A percentile compares a stretch with the other conserved stretches of the same genome.
Evolutionary conservation across 1,284 basidiomycete genomes (phyloP).

Genomic region (Chalciporus sp.): DNA sequence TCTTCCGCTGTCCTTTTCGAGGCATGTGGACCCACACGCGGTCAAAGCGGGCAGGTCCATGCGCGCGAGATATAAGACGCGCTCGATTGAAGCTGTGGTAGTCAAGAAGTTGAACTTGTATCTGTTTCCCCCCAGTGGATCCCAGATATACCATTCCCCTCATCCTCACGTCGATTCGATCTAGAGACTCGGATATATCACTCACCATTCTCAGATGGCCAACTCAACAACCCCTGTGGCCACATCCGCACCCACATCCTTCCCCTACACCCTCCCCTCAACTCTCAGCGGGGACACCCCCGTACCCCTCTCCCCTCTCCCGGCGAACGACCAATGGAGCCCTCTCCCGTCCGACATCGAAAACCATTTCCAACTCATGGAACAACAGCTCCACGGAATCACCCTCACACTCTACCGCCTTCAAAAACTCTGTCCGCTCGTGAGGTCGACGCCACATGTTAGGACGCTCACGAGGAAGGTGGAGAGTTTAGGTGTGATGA

Average conservation of each 20-base stretch:
- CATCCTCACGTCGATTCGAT: no score
- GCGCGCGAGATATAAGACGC: not conserved
- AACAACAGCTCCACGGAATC: not conserved
- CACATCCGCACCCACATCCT: not conserved
- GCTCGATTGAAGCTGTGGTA: not conserved
- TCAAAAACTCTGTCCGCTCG: conserved; percentile 1
- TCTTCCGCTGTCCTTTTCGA: not conserved
- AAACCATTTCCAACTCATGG: not conserved
- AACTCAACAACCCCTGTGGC: not conserved
- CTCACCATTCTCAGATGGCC: not conserved
- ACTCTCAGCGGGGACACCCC: no score
- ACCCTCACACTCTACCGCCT: not conserved
- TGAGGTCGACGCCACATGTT: not conserved
- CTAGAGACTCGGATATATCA: no score
- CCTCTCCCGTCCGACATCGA: not conserved
- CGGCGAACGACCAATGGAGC: not conserved
- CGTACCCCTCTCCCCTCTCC: no score
- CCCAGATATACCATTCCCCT: no score
- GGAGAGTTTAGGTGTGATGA: not conserved
- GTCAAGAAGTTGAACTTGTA: not conserved
- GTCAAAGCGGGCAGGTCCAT: not conserved
- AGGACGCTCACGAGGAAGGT: not conserved
- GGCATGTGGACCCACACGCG: not conserved
- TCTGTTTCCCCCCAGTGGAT: not conserved
- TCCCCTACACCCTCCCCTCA: no score